Evolutionary conservation across 495 filamentous ascomycete species (phyloP), one percentile per base, ranked within the genome.

Genomic region (Penicillium daleae): DNA sequence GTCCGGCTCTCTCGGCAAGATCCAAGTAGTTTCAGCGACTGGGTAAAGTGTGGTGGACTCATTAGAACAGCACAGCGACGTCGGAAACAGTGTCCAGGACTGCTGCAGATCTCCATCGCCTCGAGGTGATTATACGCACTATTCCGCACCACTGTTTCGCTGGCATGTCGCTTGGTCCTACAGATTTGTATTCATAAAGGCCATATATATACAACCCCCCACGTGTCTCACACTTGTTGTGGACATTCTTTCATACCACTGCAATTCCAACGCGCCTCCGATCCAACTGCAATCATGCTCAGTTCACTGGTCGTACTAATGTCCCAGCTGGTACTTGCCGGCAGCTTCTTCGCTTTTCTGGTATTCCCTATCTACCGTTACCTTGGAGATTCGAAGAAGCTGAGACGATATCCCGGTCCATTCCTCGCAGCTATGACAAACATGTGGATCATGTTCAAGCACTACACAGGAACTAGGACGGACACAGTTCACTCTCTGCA

Each of bases 401-500:
- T 49, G 21, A 22, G 46, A 49, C 46, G 46, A 49, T 49, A 24
- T 27, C 46, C 46, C 21, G 46, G 46, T 10, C 21, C 46, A 17
- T 49, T 49, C 46, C 26, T 49, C 26, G 46, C 46, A 24, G 21
- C 26, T 3, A 24, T 49, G 21, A 49, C 46, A 27, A 49, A 49
- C 26, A 49, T 49, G 21, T 27, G 21, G 26, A 24, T 22, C 46
- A 49, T 49, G 46, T 27, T 49, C 46, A 24, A 49, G 21, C 26
- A 22, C 46, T 24, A 22, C 26, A 27, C 21, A 10, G 46, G 46
- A 12, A 22, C 21, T 22, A 68, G 73, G 0, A 60, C 66, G 33
- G 62, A 70, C 15, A 58, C 62, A 3, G 59, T 74, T 4, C 64
- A 74, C 56, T 67, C 74, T 51, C 66, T 69, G 17, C 78, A 81